These are phyloP conservation scores for Plasmodium cynomolgi DNA, from an alignment of 169 alveolate genomes.

Conservation along the genomic window DNA sequence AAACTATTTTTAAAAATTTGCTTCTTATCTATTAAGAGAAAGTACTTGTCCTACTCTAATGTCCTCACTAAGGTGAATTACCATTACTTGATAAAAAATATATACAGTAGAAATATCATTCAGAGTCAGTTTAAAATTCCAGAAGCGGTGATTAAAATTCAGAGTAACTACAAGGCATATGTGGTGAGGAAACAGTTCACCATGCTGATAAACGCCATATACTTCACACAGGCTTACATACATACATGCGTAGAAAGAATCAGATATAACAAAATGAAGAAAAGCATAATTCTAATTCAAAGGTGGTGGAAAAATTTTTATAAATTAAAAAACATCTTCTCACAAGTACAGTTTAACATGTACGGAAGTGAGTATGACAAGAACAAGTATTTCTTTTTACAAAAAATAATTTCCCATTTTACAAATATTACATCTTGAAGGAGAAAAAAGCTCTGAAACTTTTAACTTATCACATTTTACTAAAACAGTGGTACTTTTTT, in stretches of 20 bases:
- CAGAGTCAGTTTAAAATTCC: slow-evolving; percentile 52
- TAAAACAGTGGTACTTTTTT: slow-evolving; percentile 75
- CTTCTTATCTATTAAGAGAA: slow-evolving; percentile 71
- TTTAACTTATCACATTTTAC: slow-evolving; percentile 61
- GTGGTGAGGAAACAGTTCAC: slow-evolving; percentile 62
- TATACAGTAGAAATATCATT: slow-evolving; percentile 39
- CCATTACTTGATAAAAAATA: slow-evolving; percentile 67
- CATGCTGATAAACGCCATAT: slow-evolving; percentile 45
- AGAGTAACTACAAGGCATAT: slow-evolving; percentile 54
- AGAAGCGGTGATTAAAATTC: slow-evolving; percentile 69
- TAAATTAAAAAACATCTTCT: slow-evolving; percentile 39
- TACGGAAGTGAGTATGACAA: slow-evolving; percentile 54
- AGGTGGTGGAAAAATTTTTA: slow-evolving; percentile 68
- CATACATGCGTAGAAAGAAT: slow-evolving; percentile 51
- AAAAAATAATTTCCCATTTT: slow-evolving; percentile 65
- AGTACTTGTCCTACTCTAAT: slow-evolving; percentile 33
- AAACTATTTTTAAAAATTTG: slow-evolving; percentile 66
- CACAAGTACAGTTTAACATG: slow-evolving; percentile 21
- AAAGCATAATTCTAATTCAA: slow-evolving; percentile 41
- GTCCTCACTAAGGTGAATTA: slow-evolving; percentile 51
- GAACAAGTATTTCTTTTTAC: slow-evolving; percentile 47
- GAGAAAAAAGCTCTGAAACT: slow-evolving; percentile 65
- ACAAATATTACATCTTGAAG: slow-evolving; percentile 63
- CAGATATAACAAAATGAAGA: slow-evolving; percentile 33
- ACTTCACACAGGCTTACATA: slow-evolving; percentile 73